Percentiles rank a stretch among this genome's conserved stretches.
These are phyloP conservation scores for Pachyrhizus erosus DNA, from an alignment of 306 rosid genomes.

Conservation along the genomic window DNA sequence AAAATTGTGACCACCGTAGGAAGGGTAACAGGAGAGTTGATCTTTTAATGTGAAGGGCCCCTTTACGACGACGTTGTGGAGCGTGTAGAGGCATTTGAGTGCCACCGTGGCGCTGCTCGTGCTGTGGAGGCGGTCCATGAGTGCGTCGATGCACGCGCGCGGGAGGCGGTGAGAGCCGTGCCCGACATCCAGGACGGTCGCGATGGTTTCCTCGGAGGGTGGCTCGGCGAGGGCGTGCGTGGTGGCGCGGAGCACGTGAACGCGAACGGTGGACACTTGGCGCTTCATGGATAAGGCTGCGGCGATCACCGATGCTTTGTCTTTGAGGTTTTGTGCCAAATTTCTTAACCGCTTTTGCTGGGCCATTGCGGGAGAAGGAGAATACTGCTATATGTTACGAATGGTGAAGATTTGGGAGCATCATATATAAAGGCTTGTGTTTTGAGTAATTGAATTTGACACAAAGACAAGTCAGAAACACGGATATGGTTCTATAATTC, in stretches of 20 bases:
- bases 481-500: neutral
- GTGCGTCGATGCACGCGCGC: constrained; percentile 58
- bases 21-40: constrained; percentile 61
- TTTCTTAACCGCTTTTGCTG: constrained; percentile 49
- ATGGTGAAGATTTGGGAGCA: neutral
- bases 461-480: neutral
- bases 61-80: constrained; percentile 56
- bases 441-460: neutral
- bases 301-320: constrained; percentile 66
- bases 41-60: constrained; percentile 66
- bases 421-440: constrained; percentile 14
- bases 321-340: constrained; percentile 62
- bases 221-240: constrained; percentile 58
- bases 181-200: constrained; percentile 57
- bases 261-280: constrained; percentile 53
- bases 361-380: constrained; percentile 53
- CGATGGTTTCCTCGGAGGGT: constrained; percentile 57
- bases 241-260: constrained; percentile 79
- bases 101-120: constrained; percentile 73
- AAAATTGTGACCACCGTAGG: constrained; percentile 70
- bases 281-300: constrained; percentile 63
- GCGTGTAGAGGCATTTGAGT: constrained; percentile 77
- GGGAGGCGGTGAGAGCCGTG: constrained; percentile 49
- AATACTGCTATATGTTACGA: neutral
- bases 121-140: constrained; percentile 77